These are phyloP conservation scores for Amaranthus palmeri DNA, from an alignment of 148 eudicot species.

Conservation along the genomic window DNA sequence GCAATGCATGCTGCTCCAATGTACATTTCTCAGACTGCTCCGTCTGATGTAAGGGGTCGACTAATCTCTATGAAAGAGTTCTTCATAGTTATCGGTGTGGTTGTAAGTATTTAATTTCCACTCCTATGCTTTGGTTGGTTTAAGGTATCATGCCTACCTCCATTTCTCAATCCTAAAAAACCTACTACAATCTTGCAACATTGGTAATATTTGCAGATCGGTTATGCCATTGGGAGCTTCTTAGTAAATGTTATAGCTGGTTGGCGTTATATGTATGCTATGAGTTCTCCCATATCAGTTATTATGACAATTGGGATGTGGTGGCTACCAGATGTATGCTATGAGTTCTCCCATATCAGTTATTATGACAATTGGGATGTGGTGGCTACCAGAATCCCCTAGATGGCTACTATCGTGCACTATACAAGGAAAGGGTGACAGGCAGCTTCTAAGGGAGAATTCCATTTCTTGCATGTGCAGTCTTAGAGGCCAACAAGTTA, in stretches of 20 bases:
- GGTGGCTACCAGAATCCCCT: slow-evolving; percentile 96
- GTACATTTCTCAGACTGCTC: slow-evolving; percentile 96
- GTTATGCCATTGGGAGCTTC: slow-evolving; percentile 76
- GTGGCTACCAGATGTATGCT: slow-evolving; percentile 95
- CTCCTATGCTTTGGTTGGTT: slow-evolving; percentile 8
- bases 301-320: slow-evolving; percentile 92
- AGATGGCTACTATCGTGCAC: slow-evolving; percentile 94
- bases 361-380: slow-evolving; percentile 86
- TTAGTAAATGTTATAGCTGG: slow-evolving; percentile 62
- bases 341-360: slow-evolving; percentile 68
- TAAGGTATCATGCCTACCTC: slow-evolving; percentile 13
- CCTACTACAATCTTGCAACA: neutral
- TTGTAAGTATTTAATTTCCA: slow-evolving; percentile 54
- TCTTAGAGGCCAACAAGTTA: slow-evolving; percentile 60
- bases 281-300: slow-evolving; percentile 66
- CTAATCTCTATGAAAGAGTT: slow-evolving; percentile 89
- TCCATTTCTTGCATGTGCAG: slow-evolving; percentile 71
- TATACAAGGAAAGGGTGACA: slow-evolving; percentile 80
- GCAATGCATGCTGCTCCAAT: slow-evolving; percentile 99
- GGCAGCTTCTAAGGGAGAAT: slow-evolving; percentile 52
- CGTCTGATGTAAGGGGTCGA: slow-evolving; percentile 81
- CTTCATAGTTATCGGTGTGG: slow-evolving; percentile 94
- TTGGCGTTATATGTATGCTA: slow-evolving; percentile 93
- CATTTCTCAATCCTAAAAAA: neutral
- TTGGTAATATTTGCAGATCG: slow-evolving; percentile 45